phyloP scores from a whole-genome alignment of 192 early-diverging fungal genomes.

The Coemansia nantahalensis region DNA sequence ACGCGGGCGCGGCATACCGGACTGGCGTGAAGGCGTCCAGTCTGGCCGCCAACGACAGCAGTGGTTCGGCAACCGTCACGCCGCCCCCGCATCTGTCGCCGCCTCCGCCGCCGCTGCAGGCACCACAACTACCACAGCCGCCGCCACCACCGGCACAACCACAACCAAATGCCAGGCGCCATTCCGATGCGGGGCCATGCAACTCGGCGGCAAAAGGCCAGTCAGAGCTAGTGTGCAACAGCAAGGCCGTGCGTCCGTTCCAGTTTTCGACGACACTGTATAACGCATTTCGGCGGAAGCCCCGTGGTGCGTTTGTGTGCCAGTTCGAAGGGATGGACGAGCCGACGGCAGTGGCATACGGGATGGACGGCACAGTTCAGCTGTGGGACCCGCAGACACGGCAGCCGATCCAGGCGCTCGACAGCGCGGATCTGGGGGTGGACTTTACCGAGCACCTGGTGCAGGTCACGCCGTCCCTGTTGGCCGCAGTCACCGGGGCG shows the following conservation, averaged over 20 bases:
- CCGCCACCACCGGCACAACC: no score
- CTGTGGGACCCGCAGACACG: slow-evolving; percentile 27
- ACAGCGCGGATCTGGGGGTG: slow-evolving; percentile 4
- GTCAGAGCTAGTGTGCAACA: background rate
- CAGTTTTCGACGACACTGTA: slow-evolving; percentile 19
- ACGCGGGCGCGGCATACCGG: no score
- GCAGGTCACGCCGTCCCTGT: slow-evolving; percentile 24
- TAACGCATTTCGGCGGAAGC: slow-evolving; percentile 32
- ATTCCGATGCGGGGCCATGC: no score
- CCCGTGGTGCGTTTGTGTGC: slow-evolving; percentile 28
- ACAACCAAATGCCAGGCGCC: no score
- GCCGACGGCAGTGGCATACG: slow-evolving; percentile 22
- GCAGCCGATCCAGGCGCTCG: background rate
- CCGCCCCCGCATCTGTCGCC: no score
- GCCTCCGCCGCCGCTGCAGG: no score
- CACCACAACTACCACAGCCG: no score
- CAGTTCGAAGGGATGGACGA: slow-evolving; percentile 9
- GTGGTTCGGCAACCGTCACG: no score
- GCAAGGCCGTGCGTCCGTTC: slow-evolving; percentile 1
- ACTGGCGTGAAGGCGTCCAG: no score
- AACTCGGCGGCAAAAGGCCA: no score
- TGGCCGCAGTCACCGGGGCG: slow-evolving; percentile 15
- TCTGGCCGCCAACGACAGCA: background rate
- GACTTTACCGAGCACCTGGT: slow-evolving; percentile 22
- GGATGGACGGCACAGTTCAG: slow-evolving; percentile 34